Conservation (phyloP, 1,284 basidiomycete species). For the Malassezia obtusa region DNA sequence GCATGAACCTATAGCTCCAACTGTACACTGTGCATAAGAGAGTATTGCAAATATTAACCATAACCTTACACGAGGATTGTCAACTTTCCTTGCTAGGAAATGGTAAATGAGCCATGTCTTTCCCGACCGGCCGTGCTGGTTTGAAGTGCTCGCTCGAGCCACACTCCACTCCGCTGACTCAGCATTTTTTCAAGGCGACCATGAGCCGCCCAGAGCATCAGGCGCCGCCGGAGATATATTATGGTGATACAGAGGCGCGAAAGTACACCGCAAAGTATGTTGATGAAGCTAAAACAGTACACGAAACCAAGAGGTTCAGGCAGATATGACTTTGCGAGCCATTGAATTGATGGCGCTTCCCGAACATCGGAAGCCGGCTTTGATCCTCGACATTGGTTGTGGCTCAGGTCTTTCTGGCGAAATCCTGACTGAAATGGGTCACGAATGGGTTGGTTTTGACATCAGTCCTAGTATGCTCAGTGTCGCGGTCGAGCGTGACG, state of each 20-base stretch:
- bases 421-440: constrained; percentile 85
- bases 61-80: too few species aligned
- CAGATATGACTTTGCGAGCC: constrained; percentile 93
- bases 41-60: too few species aligned
- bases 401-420: constrained; percentile 97
- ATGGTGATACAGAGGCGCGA: constrained; percentile 84
- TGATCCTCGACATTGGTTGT: constrained; percentile 91
- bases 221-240: constrained; percentile 95
- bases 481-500: constrained; percentile 43
- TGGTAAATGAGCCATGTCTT: too few species aligned
- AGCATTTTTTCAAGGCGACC: constrained; percentile 6
- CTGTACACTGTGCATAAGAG: too few species aligned
- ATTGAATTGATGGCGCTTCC: constrained; percentile 81
- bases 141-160: not conserved
- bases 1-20: too few species aligned
- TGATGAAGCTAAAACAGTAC: constrained; percentile 47
- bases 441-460: constrained; percentile 89
- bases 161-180: not conserved
- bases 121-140: too few species aligned
- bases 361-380: constrained; percentile 29
- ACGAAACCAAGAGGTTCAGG: constrained; percentile 91
- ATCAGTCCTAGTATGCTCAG: constrained; percentile 82
- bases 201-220: constrained; percentile 94
- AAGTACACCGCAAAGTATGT: constrained; percentile 92
- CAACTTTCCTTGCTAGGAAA: too few species aligned